phyloP scores from a whole-genome alignment of 2,329 filamentous ascomycete genomes.

The Trichoderma arundinaceum region DNA sequence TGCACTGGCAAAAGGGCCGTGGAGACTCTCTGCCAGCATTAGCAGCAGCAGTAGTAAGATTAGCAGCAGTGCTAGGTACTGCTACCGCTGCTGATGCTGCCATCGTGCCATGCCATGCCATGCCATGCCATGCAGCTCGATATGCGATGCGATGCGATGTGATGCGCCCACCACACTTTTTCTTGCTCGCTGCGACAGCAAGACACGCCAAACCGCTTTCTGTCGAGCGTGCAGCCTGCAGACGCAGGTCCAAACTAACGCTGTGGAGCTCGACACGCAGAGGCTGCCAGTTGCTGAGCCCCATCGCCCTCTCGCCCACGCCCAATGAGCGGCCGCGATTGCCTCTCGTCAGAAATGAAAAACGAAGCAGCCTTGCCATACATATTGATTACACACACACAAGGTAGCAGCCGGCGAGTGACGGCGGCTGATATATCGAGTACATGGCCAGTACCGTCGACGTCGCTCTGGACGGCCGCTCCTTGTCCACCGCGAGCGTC shows the following conservation, averaged over 20 bases:
- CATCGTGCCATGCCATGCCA: slow-evolving; percentile 1
- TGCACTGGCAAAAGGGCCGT: too few species aligned
- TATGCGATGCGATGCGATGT: slow-evolving; percentile 17
- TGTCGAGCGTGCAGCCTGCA: slow-evolving; percentile 32
- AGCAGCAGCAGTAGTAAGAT: too few species aligned
- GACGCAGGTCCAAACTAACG: slow-evolving; percentile 35
- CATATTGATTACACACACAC: background rate
- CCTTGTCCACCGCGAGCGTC: background rate
- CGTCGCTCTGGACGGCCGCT: background rate
- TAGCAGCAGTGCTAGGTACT: too few species aligned
- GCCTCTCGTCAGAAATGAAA: slow-evolving; percentile 20
- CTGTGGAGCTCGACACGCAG: slow-evolving; percentile 22
- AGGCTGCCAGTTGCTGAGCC: background rate
- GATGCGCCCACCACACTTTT: slow-evolving; percentile 18
- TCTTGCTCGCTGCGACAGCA: too few species aligned
- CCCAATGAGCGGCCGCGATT: slow-evolving; percentile 16
- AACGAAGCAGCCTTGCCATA: background rate
- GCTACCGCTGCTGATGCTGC: too few species aligned
- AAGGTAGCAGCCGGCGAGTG: background rate
- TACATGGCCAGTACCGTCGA: background rate
- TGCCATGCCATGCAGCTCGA: slow-evolving; percentile 14
- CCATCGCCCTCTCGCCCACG: background rate
- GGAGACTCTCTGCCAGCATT: too few species aligned
- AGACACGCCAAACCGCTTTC: slow-evolving; percentile 32
- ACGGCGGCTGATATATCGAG: slow-evolving; percentile 1